A percentile compares a stretch with the other conserved stretches of the same genome.
Evolutionary conservation across 176 grass and related monocot genomes (phyloP).

Genomic region (Elymus sibiricus): DNA sequence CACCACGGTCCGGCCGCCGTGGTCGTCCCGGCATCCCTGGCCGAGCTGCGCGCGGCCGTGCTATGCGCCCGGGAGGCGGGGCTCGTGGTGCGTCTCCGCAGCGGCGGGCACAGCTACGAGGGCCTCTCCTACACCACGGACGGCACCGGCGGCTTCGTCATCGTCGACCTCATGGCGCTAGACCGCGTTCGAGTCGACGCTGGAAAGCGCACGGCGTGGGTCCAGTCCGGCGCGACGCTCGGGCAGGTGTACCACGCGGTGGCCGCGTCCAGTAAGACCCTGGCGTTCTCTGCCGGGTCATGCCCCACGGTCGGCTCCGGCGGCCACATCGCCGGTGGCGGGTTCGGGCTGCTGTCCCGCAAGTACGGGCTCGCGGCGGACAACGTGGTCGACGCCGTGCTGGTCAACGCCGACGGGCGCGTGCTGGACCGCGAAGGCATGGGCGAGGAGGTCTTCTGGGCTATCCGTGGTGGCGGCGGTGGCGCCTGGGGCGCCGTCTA

Average conservation of each 20-base stretch:
- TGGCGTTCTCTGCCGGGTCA: constrained; percentile 65
- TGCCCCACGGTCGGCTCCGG: constrained; percentile 72
- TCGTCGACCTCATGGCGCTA: constrained; percentile 61
- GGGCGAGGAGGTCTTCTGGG: constrained; percentile 85
- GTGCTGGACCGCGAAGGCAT: constrained; percentile 43
- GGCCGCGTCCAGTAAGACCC: constrained; percentile 3
- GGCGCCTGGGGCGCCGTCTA: constrained; percentile 66
- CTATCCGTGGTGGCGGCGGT: constrained; percentile 75
- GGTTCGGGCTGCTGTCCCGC: constrained; percentile 74
- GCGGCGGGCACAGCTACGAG: constrained; percentile 94
- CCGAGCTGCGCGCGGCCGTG: constrained; percentile 35
- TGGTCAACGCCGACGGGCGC: constrained; percentile 39
- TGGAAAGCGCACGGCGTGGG: constrained; percentile 39
- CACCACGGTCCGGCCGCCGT: constrained; percentile 34
- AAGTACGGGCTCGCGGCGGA: constrained; percentile 65
- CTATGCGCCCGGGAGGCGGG: constrained; percentile 41
- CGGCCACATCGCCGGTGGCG: constrained; percentile 72
- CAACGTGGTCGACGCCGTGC: constrained; percentile 62
- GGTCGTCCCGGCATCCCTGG: constrained; percentile 37
- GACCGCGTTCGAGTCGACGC: constrained; percentile 45
- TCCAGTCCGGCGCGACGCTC: constrained; percentile 60
- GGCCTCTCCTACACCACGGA: constrained; percentile 63
- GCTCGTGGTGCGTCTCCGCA: constrained; percentile 48
- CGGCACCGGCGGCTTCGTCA: constrained; percentile 21
- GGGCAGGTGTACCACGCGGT: constrained; percentile 71